Evolutionary conservation across 371 early-diverging fungal species (phyloP).

Genomic region (Mucor indicus): DNA sequence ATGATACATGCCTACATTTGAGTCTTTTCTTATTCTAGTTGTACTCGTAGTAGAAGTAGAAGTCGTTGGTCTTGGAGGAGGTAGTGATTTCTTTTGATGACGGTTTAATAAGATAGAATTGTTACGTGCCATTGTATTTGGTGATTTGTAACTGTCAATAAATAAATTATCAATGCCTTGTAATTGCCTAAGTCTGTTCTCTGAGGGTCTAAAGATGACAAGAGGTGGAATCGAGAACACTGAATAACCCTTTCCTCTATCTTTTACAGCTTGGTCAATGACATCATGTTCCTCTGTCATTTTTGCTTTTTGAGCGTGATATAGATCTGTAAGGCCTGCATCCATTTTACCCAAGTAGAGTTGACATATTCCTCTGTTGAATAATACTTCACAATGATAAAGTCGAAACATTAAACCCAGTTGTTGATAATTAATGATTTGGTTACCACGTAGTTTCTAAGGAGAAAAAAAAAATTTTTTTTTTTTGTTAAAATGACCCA

Average conservation of each 20-base stretch:
- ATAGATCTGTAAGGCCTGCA: slow-evolving; percentile 74
- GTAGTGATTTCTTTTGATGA: slow-evolving; percentile 5
- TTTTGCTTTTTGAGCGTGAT: slow-evolving; percentile 67
- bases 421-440: slow-evolving; percentile 92
- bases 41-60: slow-evolving; percentile 6
- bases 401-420: slow-evolving; percentile 87
- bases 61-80: slow-evolving; percentile 3
- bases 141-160: slow-evolving; percentile 26
- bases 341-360: slow-evolving; percentile 73
- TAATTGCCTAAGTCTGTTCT: slow-evolving; percentile 55
- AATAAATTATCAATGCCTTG: slow-evolving; percentile 32
- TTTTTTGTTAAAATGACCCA: too few relatives aligned
- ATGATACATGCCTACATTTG: slow-evolving; percentile 14
- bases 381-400: slow-evolving; percentile 83
- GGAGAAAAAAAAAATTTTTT: too few relatives aligned
- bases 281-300: slow-evolving; percentile 72
- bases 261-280: slow-evolving; percentile 70
- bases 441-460: slow-evolving; percentile 81
- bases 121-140: slow-evolving; percentile 14
- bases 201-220: slow-evolving; percentile 80
- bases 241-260: slow-evolving; percentile 70
- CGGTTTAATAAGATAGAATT: slow-evolving; percentile 31
- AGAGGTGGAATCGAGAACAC: slow-evolving; percentile 79
- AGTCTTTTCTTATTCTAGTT: slow-evolving; percentile 23
- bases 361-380: slow-evolving; percentile 87